Conservation (phyloP, 345 rosid species). For the Citrus maxima region DNA sequence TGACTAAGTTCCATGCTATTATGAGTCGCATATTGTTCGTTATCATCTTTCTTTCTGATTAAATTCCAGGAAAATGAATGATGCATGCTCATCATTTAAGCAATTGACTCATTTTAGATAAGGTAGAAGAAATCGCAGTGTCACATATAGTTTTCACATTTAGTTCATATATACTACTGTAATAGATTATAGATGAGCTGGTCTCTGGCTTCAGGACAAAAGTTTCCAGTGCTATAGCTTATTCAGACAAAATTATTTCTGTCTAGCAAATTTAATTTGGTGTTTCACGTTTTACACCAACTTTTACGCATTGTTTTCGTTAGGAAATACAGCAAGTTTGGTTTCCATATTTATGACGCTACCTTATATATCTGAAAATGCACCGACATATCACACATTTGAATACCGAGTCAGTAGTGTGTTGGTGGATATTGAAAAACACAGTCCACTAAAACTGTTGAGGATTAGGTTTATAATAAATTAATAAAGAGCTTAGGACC, state of each 20-base stretch:
- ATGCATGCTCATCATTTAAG: too few relatives aligned
- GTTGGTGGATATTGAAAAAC: background rate
- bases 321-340: background rate
- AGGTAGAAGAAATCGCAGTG: background rate
- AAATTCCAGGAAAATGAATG: too few relatives aligned
- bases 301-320: background rate
- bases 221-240: background rate
- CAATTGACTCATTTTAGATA: too few relatives aligned
- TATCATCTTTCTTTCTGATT: too few relatives aligned
- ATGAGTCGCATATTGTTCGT: background rate
- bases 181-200: background rate
- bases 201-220: background rate
- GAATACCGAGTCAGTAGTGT: background rate
- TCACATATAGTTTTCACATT: too few relatives aligned
- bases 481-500: background rate
- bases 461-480: background rate
- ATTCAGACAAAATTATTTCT: background rate
- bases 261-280: background rate
- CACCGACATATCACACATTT: background rate
- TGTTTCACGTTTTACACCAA: background rate
- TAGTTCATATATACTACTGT: background rate
- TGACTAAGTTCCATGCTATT: conserved; percentile 13
- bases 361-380: background rate
- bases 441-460: background rate
- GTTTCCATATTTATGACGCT: background rate